These are phyloP conservation scores for Salix purpurea DNA, from an alignment of 345 rosid species.

Conservation along the genomic window DNA sequence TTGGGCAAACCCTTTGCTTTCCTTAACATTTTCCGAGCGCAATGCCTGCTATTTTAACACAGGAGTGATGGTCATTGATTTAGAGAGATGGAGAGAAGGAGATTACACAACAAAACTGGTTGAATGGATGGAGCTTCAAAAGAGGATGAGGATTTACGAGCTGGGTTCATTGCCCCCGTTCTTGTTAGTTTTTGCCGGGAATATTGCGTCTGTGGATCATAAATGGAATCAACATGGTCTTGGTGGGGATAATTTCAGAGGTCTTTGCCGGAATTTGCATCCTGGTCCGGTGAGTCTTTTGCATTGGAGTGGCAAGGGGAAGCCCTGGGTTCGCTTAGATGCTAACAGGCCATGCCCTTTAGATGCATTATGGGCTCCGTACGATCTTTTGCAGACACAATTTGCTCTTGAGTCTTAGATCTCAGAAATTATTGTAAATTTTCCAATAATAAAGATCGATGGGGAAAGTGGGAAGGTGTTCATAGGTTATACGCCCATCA, in stretches of 20 bases:
- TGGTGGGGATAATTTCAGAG: constrained; percentile 38
- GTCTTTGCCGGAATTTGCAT: constrained; percentile 35
- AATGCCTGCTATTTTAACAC: constrained; percentile 41
- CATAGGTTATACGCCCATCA: constrained; percentile 8
- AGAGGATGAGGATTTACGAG: constrained; percentile 41
- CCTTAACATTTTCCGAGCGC: constrained; percentile 28
- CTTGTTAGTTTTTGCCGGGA: constrained; percentile 36
- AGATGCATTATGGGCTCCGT: constrained; percentile 43
- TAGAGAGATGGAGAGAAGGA: constrained; percentile 33
- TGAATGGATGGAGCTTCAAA: constrained; percentile 47
- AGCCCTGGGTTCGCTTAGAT: constrained; percentile 38
- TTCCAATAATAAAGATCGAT: neutral
- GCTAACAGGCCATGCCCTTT: constrained; percentile 30
- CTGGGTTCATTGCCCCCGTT: constrained; percentile 42
- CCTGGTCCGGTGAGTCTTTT: constrained; percentile 43
- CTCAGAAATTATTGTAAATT: neutral
- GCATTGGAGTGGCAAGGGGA: constrained; percentile 49
- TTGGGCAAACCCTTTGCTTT: constrained; percentile 37
- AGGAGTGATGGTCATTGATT: constrained; percentile 39
- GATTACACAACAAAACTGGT: constrained; percentile 32
- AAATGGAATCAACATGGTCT: constrained; percentile 45
- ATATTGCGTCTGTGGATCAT: constrained; percentile 38
- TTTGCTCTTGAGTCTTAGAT: constrained; percentile 20
- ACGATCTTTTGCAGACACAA: constrained; percentile 29
- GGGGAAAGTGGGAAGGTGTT: constrained; percentile 1